Conservation (phyloP, 352 stramenopile genomes). For the Globisporangium orthogonon region DNA sequence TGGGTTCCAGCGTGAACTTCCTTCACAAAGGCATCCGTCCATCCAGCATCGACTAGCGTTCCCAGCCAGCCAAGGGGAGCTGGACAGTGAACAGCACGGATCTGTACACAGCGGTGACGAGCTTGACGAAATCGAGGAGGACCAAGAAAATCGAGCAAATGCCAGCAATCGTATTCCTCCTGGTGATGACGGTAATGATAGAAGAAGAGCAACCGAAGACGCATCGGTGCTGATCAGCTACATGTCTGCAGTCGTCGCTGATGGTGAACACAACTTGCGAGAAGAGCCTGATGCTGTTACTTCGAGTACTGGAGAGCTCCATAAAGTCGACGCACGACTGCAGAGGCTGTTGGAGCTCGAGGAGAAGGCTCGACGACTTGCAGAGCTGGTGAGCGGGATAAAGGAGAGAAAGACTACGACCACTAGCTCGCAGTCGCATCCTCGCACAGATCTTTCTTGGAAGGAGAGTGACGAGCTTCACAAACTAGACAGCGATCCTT, state of each 20-base stretch:
- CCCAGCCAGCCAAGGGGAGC: neutral
- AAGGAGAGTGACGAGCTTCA: neutral
- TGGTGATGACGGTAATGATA: neutral
- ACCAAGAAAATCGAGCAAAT: slow-evolving; percentile 10
- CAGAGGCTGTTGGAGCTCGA: slow-evolving; percentile 10
- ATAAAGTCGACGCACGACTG: neutral
- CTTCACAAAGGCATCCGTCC: neutral
- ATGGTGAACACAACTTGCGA: neutral
- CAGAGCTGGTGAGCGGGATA: slow-evolving; percentile 7
- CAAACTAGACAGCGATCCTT: neutral
- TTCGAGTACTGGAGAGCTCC: neutral
- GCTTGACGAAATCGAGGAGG: neutral
- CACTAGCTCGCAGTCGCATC: neutral
- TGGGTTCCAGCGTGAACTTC: no score
- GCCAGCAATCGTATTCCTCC: neutral
- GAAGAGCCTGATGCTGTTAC: neutral
- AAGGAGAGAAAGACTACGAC: neutral
- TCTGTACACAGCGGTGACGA: neutral
- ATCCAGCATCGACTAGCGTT: neutral
- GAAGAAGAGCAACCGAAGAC: neutral
- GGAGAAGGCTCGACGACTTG: slow-evolving; percentile 6
- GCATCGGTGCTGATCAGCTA: slow-evolving; percentile 4
- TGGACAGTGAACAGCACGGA: neutral
- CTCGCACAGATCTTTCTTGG: neutral
- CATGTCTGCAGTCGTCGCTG: neutral